A percentile compares a stretch with the other conserved stretches of the same genome.
Evolutionary conservation across 306 rosid genomes (phyloP).

Genomic region (Vicia sativa): DNA sequence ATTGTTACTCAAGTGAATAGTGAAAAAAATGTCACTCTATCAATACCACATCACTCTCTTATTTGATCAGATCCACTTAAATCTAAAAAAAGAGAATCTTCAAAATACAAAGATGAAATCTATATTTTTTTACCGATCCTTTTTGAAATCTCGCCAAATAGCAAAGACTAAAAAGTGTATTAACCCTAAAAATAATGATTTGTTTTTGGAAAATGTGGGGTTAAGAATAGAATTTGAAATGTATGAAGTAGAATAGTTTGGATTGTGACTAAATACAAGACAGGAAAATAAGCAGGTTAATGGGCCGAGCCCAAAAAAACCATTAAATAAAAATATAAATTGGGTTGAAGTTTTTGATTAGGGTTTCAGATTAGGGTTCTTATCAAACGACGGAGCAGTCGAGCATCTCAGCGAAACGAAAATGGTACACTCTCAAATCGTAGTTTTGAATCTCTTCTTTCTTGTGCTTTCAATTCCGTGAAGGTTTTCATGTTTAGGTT

Average conservation of each 20-base stretch:
- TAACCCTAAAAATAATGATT: too few species aligned
- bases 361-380: slow-evolving; percentile 28
- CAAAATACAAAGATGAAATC: too few species aligned
- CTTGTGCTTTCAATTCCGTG: neutral
- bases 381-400: neutral
- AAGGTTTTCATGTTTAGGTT: neutral
- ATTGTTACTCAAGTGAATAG: too few species aligned
- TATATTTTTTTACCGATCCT: too few species aligned
- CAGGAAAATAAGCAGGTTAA: neutral
- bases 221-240: neutral
- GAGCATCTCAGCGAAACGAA: slow-evolving; percentile 35
- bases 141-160: too few species aligned
- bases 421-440: slow-evolving; percentile 43
- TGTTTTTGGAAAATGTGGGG: neutral
- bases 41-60: too few species aligned
- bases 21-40: too few species aligned
- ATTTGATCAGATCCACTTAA: too few species aligned
- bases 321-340: slow-evolving; percentile 8
- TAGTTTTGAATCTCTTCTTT: neutral
- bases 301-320: neutral
- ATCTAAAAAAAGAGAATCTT: too few species aligned
- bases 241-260: neutral
- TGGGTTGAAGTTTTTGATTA: neutral
- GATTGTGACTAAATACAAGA: neutral
- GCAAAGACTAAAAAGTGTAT: too few species aligned